Conservation (phyloP, 495 filamentous ascomycete genomes). For the Hypoxylon cercidicola region DNA sequence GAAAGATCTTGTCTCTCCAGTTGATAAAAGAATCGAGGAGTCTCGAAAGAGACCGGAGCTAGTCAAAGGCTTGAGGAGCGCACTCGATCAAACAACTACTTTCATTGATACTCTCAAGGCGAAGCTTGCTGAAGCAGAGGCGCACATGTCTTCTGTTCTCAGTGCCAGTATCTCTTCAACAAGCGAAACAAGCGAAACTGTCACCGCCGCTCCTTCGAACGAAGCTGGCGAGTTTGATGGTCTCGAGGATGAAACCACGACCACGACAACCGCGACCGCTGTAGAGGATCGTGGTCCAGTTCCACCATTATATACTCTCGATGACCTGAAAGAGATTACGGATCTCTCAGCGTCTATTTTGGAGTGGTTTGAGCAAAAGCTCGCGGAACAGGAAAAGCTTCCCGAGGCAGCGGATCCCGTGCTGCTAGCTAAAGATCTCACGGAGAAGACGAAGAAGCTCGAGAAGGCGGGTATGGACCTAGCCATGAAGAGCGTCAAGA, state of each 20-base stretch:
- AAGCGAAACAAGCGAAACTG: conserved; percentile 50
- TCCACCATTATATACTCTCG: conserved; percentile 66
- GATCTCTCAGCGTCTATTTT: conserved; percentile 57
- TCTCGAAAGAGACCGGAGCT: conserved; percentile 70
- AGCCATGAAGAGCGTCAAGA: conserved; percentile 74
- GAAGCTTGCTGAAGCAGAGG: conserved; percentile 58
- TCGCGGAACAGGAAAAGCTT: conserved; percentile 74
- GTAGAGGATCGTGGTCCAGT: conserved; percentile 55
- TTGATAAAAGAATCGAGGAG: conserved; percentile 75
- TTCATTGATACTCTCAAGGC: conserved; percentile 64
- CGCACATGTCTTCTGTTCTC: conserved; percentile 57
- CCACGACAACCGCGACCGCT: conserved; percentile 50
- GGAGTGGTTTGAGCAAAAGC: conserved; percentile 75
- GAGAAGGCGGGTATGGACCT: conserved; percentile 74
- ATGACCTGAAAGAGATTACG: conserved; percentile 69
- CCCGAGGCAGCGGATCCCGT: conserved; percentile 74
- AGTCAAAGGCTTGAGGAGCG: conserved; percentile 69
- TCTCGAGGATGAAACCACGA: conserved; percentile 67
- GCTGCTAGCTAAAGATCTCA: conserved; percentile 72
- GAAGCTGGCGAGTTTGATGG: conserved; percentile 65
- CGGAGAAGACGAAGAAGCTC: conserved; percentile 67
- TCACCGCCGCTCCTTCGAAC: conserved; percentile 53
- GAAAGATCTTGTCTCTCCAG: conserved; percentile 74
- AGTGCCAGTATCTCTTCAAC: conserved; percentile 54
- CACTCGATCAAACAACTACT: conserved; percentile 64